These are phyloP conservation scores for Rhizophagus sp. DNA, from an alignment of 192 early-diverging fungal genomes.

Conservation along the genomic window DNA sequence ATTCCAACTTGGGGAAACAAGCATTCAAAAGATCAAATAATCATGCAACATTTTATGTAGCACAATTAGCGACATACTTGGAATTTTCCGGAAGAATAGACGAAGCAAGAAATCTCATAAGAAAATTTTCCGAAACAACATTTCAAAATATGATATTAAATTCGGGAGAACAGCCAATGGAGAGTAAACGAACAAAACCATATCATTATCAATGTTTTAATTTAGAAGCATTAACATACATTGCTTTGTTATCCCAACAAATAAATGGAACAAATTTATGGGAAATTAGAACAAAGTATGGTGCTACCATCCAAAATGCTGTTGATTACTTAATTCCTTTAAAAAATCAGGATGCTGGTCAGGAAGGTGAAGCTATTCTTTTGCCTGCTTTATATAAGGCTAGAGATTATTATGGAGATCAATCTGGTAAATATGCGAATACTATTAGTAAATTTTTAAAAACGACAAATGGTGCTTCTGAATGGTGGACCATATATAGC, in stretches of 20 bases:
- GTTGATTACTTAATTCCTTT: not conserved
- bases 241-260: not conserved
- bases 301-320: constrained; percentile 5
- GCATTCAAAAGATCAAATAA: constrained; percentile 33
- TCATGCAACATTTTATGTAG: constrained; percentile 38
- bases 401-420: constrained; percentile 18
- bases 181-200: constrained; percentile 34
- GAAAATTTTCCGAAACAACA: constrained; percentile 18
- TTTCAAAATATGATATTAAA: constrained; percentile 29
- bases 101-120: constrained; percentile 19
- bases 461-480: not conserved
- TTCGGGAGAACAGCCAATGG: constrained; percentile 39
- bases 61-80: constrained; percentile 35
- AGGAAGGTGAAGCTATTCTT: not conserved
- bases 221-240: constrained; percentile 31
- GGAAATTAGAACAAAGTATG: not conserved
- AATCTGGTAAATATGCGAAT: not conserved
- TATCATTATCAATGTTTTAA: constrained; percentile 45
- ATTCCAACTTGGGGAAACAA: constrained; percentile 31
- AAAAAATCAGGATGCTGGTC: no score
- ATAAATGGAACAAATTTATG: constrained; percentile 12
- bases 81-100: constrained; percentile 22
- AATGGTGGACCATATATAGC: no score
- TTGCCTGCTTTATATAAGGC: not conserved
- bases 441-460: not conserved